Percentiles rank a stretch among this genome's conserved stretches.
Evolutionary conservation across 192 early-diverging fungal genomes (phyloP).

Genomic region (Entophlyctis helioformis): DNA sequence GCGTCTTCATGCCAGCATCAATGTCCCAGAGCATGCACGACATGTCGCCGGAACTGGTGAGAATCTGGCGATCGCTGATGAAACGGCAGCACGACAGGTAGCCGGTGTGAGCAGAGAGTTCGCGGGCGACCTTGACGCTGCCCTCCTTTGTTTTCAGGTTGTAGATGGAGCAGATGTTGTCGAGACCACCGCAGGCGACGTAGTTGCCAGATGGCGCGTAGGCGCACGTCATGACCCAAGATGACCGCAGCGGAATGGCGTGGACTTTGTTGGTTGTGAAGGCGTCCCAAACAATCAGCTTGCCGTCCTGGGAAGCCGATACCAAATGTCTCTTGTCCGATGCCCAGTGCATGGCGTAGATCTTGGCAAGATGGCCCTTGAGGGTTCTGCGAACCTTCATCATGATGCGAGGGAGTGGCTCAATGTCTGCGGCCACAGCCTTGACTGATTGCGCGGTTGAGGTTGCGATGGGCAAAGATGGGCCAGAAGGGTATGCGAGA

Average conservation of each 20-base stretch:
- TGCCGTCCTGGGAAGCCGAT: slow-evolving; percentile 98
- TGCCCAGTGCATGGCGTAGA: slow-evolving; percentile 99
- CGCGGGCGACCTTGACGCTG: slow-evolving; percentile 83
- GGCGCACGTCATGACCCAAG: slow-evolving; percentile 99
- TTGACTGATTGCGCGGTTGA: slow-evolving; percentile 59
- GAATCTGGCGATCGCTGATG: slow-evolving; percentile 87
- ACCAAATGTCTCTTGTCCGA: slow-evolving; percentile 95
- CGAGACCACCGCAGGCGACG: slow-evolving; percentile 98
- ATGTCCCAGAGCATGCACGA: slow-evolving; percentile 99
- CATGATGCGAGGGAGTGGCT: slow-evolving; percentile 74
- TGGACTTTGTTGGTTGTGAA: slow-evolving; percentile 98
- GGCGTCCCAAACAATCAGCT: slow-evolving; percentile 99
- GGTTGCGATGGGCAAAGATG: too few species aligned
- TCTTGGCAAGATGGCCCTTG: slow-evolving; percentile 97
- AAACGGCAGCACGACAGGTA: slow-evolving; percentile 98
- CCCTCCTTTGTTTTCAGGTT: slow-evolving; percentile 93
- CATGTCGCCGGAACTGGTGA: slow-evolving; percentile 96
- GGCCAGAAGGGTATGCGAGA: too few species aligned
- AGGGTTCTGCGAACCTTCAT: slow-evolving; percentile 96
- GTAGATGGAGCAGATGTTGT: slow-evolving; percentile 99
- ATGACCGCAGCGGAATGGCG: slow-evolving; percentile 95
- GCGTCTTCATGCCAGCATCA: slow-evolving; percentile 93
- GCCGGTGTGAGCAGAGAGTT: slow-evolving; percentile 92
- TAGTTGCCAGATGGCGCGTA: slow-evolving; percentile 97
- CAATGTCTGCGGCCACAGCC: slow-evolving; percentile 72